A percentile compares a stretch with the other conserved stretches of the same genome.
phyloP scores from a whole-genome alignment of 140 eudicot species.

The Senecio squalidus region DNA sequence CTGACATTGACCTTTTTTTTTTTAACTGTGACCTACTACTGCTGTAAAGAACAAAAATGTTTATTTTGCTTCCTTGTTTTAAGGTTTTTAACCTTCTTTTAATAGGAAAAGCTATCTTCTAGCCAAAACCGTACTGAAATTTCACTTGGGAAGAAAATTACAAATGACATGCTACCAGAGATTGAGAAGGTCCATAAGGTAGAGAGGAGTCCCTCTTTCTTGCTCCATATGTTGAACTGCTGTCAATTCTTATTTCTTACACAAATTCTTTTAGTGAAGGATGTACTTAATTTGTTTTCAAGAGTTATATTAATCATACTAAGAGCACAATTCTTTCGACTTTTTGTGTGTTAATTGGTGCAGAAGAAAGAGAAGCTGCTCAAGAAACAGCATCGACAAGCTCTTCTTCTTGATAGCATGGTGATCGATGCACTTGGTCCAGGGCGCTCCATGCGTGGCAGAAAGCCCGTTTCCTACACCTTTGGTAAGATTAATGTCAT shows the following conservation, averaged over 20 bases:
- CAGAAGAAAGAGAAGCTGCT: constrained; percentile 84
- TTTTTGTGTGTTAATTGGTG: constrained; percentile 2
- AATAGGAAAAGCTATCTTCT: constrained; percentile 77
- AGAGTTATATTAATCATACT: neutral
- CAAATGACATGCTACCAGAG: constrained; percentile 81
- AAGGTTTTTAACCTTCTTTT: constrained; percentile 10
- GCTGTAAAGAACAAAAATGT: neutral
- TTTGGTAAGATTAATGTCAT: constrained; percentile 53
- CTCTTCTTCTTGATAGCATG: constrained; percentile 90
- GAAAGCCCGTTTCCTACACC: constrained; percentile 93
- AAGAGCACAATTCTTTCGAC: neutral
- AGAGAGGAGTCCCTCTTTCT: neutral
- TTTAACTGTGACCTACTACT: neutral
- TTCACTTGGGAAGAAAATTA: constrained; percentile 80
- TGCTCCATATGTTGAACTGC: neutral
- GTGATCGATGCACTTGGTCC: constrained; percentile 72
- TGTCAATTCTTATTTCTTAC: too few relatives aligned
- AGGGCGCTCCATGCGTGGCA: constrained; percentile 95
- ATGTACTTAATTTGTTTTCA: neutral
- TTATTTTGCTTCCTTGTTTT: neutral
- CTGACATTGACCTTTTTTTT: too few relatives aligned
- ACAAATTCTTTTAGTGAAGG: neutral
- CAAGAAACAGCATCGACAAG: constrained; percentile 89
- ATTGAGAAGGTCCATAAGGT: constrained; percentile 96
- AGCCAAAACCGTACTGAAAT: constrained; percentile 86